Percentiles rank a stretch among this genome's conserved stretches.
These are phyloP conservation scores for Penstemon davidsonii DNA, from an alignment of 257 asterid genomes.

Conservation along the genomic window DNA sequence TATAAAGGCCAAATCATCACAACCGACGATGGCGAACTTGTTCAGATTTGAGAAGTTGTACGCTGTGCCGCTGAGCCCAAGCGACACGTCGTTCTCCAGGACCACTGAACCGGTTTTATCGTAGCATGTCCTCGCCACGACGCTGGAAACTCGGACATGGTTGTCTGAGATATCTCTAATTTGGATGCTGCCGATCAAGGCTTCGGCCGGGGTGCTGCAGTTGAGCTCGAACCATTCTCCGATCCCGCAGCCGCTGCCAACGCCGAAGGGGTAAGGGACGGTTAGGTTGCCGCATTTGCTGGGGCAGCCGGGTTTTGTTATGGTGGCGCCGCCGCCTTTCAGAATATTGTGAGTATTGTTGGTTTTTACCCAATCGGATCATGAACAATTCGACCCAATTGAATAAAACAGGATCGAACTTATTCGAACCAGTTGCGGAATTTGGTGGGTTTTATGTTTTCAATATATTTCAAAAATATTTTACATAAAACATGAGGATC, in stretches of 20 bases:
- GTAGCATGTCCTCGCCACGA: constrained; percentile 50
- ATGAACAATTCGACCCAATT: no score
- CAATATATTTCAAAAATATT: no score
- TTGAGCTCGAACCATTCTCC: constrained; percentile 30
- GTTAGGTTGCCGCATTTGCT: constrained; percentile 53
- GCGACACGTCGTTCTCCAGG: constrained; percentile 22
- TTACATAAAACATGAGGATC: no score
- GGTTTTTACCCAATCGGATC: no score
- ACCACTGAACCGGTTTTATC: constrained; percentile 31
- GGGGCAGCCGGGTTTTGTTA: constrained; percentile 44
- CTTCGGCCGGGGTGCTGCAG: constrained; percentile 62
- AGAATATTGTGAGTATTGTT: constrained; percentile 36
- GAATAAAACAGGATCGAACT: no score
- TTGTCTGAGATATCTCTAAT: constrained; percentile 53
- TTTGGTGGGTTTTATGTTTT: no score
- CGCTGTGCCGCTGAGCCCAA: constrained; percentile 33
- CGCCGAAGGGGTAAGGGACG: constrained; percentile 63
- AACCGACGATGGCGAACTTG: constrained; percentile 61
- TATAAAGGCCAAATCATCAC: constrained; percentile 63
- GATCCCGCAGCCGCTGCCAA: constrained; percentile 48
- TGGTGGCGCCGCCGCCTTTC: constrained; percentile 25
- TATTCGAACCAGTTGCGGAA: no score
- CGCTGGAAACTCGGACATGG: constrained; percentile 49
- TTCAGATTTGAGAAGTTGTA: constrained; percentile 58
- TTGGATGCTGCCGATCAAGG: constrained; percentile 28